Conservation (phyloP, 139 green algal species). For the Penium margaritaceum region DNA sequence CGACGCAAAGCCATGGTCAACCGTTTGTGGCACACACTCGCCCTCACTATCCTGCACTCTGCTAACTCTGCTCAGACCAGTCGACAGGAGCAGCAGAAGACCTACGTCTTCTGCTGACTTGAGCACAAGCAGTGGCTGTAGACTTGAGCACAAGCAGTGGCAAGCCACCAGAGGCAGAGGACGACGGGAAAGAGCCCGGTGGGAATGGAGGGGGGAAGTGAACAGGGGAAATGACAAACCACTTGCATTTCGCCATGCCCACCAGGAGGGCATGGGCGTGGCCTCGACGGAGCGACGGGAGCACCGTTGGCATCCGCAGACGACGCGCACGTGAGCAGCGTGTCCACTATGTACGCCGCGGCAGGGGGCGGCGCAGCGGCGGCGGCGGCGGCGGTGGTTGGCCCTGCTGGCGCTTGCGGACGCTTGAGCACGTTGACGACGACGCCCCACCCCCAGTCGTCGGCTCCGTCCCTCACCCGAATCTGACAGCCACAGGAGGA, state of each 20-base stretch:
- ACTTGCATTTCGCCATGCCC: neutral
- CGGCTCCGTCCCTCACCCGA: slow-evolving; percentile 20
- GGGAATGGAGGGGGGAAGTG: neutral
- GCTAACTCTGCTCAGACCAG: no score
- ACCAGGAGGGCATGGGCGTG: no score
- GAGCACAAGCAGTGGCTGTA: no score
- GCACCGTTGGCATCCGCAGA: neutral
- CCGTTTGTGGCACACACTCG: no score
- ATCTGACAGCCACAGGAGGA: slow-evolving; percentile 23
- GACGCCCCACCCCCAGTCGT: slow-evolving; percentile 79
- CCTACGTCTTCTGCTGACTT: no score
- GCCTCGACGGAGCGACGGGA: no score
- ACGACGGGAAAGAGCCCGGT: neutral
- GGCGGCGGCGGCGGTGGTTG: neutral
- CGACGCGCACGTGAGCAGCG: slow-evolving; percentile 53
- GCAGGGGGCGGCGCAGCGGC: neutral
- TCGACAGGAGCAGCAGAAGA: no score
- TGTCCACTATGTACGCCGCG: slow-evolving; percentile 58
- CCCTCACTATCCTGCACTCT: no score
- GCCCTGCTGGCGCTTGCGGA: no score
- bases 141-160: no score
- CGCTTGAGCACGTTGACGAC: slow-evolving; percentile 53
- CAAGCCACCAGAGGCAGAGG: no score
- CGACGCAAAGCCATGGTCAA: no score
- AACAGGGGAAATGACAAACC: neutral